These are phyloP conservation scores for Quaeritorhiza haematococci DNA, from an alignment of 371 early-diverging fungal species.

Conservation along the genomic window DNA sequence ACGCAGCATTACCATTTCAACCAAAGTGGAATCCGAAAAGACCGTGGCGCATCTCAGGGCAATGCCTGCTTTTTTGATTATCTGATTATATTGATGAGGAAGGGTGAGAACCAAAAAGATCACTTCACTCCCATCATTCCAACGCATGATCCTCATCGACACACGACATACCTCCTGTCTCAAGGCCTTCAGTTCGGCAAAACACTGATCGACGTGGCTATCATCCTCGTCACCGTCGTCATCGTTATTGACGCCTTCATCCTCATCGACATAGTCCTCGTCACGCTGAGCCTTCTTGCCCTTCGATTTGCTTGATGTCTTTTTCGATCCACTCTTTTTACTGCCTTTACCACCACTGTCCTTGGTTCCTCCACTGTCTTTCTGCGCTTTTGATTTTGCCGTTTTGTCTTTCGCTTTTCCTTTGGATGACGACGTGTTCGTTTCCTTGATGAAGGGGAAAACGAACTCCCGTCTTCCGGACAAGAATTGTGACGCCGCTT, in stretches of 20 bases:
- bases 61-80: conserved; percentile 4
- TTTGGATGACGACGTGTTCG: neutral
- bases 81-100: neutral
- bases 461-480: too few species aligned
- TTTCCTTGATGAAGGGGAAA: conserved; percentile 8
- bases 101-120: neutral
- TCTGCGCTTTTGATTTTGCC: neutral
- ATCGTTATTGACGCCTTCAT: neutral
- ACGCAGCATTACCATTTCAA: too few species aligned
- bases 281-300: neutral
- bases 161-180: conserved; percentile 1
- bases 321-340: conserved; percentile 10
- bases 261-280: neutral
- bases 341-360: conserved; percentile 6
- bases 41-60: neutral
- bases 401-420: neutral
- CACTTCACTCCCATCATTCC: too few species aligned
- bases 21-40: too few species aligned
- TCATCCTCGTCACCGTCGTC: neutral
- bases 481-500: neutral
- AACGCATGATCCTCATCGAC: neutral
- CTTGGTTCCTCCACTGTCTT: neutral
- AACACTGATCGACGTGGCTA: conserved; percentile 2
- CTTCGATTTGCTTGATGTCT: neutral
- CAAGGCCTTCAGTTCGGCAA: conserved; percentile 10